Conservation (phyloP, 371 early-diverging fungal species). For the Batkoa obscura region DNA sequence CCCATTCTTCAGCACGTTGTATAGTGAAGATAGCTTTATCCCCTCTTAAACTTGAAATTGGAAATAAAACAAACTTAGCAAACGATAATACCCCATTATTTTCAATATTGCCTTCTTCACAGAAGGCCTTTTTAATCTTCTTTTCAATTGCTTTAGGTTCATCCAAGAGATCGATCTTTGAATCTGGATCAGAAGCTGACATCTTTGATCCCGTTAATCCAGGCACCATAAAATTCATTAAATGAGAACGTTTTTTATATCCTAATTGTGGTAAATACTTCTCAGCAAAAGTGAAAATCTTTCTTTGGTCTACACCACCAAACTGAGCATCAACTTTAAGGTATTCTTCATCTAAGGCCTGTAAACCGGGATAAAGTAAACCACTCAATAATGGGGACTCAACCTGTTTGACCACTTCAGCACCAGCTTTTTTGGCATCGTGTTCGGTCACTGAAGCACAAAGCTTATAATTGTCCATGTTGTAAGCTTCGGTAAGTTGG, state of each 20-base stretch:
- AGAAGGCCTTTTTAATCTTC: constrained; percentile 95
- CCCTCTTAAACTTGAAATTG: constrained; percentile 39
- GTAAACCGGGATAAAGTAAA: constrained; percentile 97
- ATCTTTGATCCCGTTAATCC: constrained; percentile 96
- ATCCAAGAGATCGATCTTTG: constrained; percentile 97
- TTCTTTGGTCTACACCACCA: constrained; percentile 99
- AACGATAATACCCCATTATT: constrained; percentile 88
- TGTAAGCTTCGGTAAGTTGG: constrained; percentile 77
- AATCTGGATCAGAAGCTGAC: constrained; percentile 94
- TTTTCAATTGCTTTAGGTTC: constrained; percentile 60
- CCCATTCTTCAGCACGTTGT: constrained; percentile 68
- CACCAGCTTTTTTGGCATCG: constrained; percentile 98
- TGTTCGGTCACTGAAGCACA: constrained; percentile 79
- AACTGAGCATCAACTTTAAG: constrained; percentile 97
- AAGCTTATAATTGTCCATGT: constrained; percentile 88
- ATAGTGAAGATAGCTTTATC: constrained; percentile 41
- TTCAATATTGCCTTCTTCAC: constrained; percentile 93
- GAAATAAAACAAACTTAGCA: constrained; percentile 81
- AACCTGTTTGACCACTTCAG: constrained; percentile 99
- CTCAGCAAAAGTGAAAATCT: constrained; percentile 98
- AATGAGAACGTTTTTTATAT: constrained; percentile 94
- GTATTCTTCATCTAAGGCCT: constrained; percentile 99
- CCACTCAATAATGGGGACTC: constrained; percentile 80
- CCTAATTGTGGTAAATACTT: constrained; percentile 92
- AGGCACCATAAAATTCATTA: constrained; percentile 99